A percentile compares a stretch with the other conserved stretches of the same genome.
Evolutionary conservation across 768 basidiomycete genomes (phyloP).

Genomic region (Leucocoprinus leucothites): DNA sequence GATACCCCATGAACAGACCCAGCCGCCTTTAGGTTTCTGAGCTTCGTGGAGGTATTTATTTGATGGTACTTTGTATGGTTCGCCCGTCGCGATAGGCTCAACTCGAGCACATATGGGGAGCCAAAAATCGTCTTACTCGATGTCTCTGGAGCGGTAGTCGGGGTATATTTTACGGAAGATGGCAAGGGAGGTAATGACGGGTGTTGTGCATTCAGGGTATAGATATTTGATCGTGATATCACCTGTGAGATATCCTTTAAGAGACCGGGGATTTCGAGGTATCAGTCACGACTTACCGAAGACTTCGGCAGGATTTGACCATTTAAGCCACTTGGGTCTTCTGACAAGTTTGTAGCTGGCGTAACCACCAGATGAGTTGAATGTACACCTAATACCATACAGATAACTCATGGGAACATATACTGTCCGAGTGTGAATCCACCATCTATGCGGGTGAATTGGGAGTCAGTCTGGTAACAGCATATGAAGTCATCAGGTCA

Average conservation of each 20-base stretch:
- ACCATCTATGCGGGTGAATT: slow-evolving; percentile 94
- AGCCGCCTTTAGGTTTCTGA: slow-evolving; percentile 85
- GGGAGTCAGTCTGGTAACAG: slow-evolving; percentile 88
- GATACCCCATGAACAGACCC: slow-evolving; percentile 96
- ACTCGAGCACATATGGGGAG: not conserved
- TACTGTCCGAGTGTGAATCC: slow-evolving; percentile 93
- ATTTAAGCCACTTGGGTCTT: slow-evolving; percentile 77
- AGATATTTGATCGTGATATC: slow-evolving; percentile 95
- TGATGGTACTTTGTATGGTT: slow-evolving; percentile 67
- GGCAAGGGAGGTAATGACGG: slow-evolving; percentile 84
- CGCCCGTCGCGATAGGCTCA: slow-evolving; percentile 43
- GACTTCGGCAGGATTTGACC: slow-evolving; percentile 92
- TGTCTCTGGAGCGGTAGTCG: slow-evolving; percentile 71
- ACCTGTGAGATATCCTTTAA: slow-evolving; percentile 39
- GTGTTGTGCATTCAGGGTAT: slow-evolving; percentile 98
- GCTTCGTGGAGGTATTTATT: slow-evolving; percentile 73
- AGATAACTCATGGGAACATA: slow-evolving; percentile 92
- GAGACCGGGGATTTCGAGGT: no score
- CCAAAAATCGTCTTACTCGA: slow-evolving; percentile 50
- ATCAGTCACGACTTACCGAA: slow-evolving; percentile 80
- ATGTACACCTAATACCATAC: slow-evolving; percentile 66
- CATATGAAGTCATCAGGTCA: slow-evolving; percentile 39
- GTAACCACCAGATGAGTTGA: slow-evolving; percentile 84
- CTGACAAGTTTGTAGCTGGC: slow-evolving; percentile 92
- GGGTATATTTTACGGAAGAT: slow-evolving; percentile 84